phyloP scores from a whole-genome alignment of 2,329 filamentous ascomycete species.

The Aspergillus transmontanensis region DNA sequence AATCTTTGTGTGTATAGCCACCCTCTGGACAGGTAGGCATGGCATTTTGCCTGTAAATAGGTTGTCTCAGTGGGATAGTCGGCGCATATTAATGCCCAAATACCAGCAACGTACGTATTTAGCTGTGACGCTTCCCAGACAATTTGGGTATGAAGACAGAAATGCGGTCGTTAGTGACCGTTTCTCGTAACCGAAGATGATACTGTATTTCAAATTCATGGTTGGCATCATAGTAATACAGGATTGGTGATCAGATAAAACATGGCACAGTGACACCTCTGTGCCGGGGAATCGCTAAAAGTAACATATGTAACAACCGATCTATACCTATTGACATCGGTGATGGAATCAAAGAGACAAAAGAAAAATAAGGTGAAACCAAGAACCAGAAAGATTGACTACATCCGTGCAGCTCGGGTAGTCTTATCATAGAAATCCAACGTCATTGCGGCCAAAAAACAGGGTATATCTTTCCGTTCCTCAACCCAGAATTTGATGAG shows the following conservation, averaged over 20 bases:
- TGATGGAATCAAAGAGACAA: conserved; percentile 9
- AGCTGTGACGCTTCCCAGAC: background rate
- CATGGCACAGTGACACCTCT: conserved; percentile 24
- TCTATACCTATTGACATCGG: background rate
- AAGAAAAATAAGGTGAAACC: conserved; percentile 5
- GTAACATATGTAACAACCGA: conserved; percentile 3
- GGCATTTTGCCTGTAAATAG: conserved; percentile 22
- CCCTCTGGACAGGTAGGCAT: conserved; percentile 9
- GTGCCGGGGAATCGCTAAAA: conserved; percentile 32
- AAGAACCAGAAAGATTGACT: conserved; percentile 10
- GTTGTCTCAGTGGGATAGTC: conserved; percentile 3
- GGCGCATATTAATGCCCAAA: conserved; percentile 1
- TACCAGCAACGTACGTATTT: conserved; percentile 3
- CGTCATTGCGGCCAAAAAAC: conserved; percentile 87
- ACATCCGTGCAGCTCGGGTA: conserved; percentile 43
- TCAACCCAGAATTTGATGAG: conserved; percentile 96
- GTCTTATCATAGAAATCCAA: conserved; percentile 83
- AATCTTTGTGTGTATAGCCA: conserved; percentile 6
- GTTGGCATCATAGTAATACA: background rate
- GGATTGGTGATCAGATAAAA: conserved; percentile 4
- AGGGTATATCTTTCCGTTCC: conserved; percentile 89
- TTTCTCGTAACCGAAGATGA: background rate
- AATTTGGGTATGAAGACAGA: background rate
- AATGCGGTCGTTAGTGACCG: background rate
- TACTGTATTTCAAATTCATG: background rate